Evolutionary conservation across 164 flowering plant genomes (phyloP).

Genomic region (Euptelea pleiosperma): DNA sequence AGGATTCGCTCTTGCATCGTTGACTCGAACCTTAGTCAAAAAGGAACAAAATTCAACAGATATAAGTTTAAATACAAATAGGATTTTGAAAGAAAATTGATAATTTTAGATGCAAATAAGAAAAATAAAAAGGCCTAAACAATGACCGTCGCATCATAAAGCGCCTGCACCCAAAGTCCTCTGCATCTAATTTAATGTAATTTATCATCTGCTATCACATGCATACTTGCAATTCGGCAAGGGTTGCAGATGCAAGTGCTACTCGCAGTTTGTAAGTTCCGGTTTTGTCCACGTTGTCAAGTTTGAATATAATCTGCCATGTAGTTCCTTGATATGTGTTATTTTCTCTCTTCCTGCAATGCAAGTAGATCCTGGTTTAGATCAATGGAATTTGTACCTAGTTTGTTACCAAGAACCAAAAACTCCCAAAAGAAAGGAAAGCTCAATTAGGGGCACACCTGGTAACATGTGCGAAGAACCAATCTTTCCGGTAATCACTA

Average conservation of each 20-base stretch:
- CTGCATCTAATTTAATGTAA: too few relatives aligned
- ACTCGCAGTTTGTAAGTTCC: conserved; percentile 25
- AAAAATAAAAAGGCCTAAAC: too few relatives aligned
- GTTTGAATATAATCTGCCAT: conserved; percentile 36
- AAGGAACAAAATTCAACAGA: background rate
- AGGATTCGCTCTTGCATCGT: conserved; percentile 9
- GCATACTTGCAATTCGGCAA: conserved; percentile 28
- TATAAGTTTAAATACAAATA: too few relatives aligned
- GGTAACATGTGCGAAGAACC: conserved; percentile 80
- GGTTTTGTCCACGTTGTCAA: conserved; percentile 14
- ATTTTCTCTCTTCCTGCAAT: conserved; percentile 39
- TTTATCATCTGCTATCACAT: too few relatives aligned
- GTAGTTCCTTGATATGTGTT: conserved; percentile 52
- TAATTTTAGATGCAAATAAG: background rate
- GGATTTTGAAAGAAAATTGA: too few relatives aligned
- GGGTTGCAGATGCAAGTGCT: conserved; percentile 32
- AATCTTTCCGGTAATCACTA: conserved; percentile 59
- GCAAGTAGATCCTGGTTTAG: background rate
- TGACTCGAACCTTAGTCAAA: conserved; percentile 11
- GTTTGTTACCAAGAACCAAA: too few relatives aligned
- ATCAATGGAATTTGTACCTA: too few relatives aligned
- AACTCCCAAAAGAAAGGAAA: too few relatives aligned
- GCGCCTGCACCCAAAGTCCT: too few relatives aligned
- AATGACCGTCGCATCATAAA: too few relatives aligned
- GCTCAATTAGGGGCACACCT: too few relatives aligned